A percentile compares a stretch with the other conserved stretches of the same genome.
Conservation (phyloP, 768 basidiomycete genomes). For the Termitomyces sp. region DNA sequence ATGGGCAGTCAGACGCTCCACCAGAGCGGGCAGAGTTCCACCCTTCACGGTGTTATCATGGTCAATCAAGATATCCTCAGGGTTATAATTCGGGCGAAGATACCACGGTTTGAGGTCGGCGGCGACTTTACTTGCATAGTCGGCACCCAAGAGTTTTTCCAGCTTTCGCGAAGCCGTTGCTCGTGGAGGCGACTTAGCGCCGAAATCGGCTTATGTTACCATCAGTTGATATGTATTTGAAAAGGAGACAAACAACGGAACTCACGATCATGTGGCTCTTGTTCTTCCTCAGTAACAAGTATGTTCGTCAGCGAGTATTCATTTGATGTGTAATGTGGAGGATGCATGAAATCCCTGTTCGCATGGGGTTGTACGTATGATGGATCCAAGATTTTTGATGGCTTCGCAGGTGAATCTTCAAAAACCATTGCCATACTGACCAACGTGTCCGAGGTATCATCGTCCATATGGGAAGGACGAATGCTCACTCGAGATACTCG, state of each 20-base stretch:
- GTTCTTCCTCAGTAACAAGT: conserved; percentile 8
- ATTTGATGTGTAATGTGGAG: neutral
- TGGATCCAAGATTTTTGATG: neutral
- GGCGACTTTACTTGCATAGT: conserved; percentile 38
- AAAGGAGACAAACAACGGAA: conserved; percentile 4
- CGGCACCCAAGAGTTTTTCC: conserved; percentile 59
- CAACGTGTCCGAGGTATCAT: conserved; percentile 30
- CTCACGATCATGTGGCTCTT: conserved; percentile 25
- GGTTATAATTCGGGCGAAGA: conserved; percentile 73
- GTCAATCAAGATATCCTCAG: conserved; percentile 80
- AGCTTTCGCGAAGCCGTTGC: conserved; percentile 48
- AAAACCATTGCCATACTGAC: conserved; percentile 51
- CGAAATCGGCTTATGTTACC: neutral
- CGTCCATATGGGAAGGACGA: conserved; percentile 34
- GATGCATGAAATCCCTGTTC: conserved; percentile 13
- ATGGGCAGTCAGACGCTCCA: conserved; percentile 89
- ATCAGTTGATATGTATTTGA: neutral
- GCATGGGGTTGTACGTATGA: conserved; percentile 17
- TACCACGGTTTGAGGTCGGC: conserved; percentile 70
- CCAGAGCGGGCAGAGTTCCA: conserved; percentile 79
- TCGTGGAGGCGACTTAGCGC: conserved; percentile 25
- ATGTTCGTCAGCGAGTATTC: conserved; percentile 4
- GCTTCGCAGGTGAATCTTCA: conserved; percentile 5
- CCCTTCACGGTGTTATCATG: conserved; percentile 81
- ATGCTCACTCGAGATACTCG: conserved; percentile 64